Evolutionary conservation across 768 basidiomycete species (phyloP), one percentile per base, ranked within the genome.

Genomic region (Xanthoconium stramineum): DNA sequence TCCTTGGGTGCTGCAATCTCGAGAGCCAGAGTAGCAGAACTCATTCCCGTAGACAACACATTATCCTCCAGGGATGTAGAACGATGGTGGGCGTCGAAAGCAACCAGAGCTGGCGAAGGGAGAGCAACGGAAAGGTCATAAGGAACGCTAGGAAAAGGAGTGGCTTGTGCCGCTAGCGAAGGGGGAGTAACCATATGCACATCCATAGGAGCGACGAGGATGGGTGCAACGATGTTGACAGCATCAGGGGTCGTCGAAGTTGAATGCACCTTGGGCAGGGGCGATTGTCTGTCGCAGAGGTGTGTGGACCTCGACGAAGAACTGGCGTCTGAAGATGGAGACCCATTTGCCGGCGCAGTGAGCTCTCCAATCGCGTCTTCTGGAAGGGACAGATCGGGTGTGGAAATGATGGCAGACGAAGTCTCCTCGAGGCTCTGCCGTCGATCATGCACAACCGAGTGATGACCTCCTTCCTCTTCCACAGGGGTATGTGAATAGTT

Each of bases 401-500:
- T 68, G 11, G 69, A 59, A 40, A 62, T 59, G 19, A 72, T 69
- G 0, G 65, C 69, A 15, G 80, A 81, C 24, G 78, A 66, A 10
- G 58, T 63, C 17, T 55, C 67, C 7, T 59, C 67, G 5, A 59
- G 63, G n/a, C 44, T 39, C 32, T 58, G 59, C 43, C 67, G 56
- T 43, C 61, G 57, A n/a, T 65, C 58, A 43, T 60, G 59, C 30
- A 70, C 66, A 13, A 59, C 61, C 30, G 72, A 69, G 28, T 55
- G 54, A 42, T 61, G 61, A 36, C 73, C 77, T n/a, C 75, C 80
- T 58, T 89, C 89, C 15, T 88, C 86, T 60, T 88, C 88, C 66
- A 90, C 88, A 19, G 81, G 75, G 28, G 89, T 89, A 59, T 82
- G 76, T 15, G 84, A 80, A 62, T 88, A 83, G 4, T 74, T 73